Conservation (phyloP, 768 basidiomycete species). For the Tylopilus intermedius region DNA sequence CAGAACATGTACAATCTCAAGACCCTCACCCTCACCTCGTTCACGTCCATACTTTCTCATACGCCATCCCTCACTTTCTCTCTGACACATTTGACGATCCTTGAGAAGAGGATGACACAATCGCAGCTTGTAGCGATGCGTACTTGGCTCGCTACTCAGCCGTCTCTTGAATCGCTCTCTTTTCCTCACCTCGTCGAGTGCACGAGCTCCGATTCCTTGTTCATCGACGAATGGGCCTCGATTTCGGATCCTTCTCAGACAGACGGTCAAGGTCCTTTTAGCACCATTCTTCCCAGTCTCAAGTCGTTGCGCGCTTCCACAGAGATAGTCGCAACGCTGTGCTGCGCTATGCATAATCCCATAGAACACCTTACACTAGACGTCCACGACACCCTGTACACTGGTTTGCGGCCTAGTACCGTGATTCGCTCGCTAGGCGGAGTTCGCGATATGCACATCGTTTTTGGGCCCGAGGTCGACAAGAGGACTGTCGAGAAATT, state of each 20-base stretch:
- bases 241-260: neutral
- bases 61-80: slow-evolving; percentile 19
- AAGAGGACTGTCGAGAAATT: slow-evolving; percentile 32
- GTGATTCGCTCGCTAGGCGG: slow-evolving; percentile 26
- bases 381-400: slow-evolving; percentile 27
- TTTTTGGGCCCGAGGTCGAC: slow-evolving; percentile 31
- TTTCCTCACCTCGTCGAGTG: slow-evolving; percentile 25
- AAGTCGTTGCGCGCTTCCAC: slow-evolving; percentile 26
- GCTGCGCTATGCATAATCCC: slow-evolving; percentile 11
- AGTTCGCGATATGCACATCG: slow-evolving; percentile 26
- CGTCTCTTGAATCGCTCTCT: slow-evolving; percentile 24
- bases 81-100: slow-evolving; percentile 25
- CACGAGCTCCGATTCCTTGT: neutral
- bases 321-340: slow-evolving; percentile 18
- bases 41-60: slow-evolving; percentile 19
- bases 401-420: slow-evolving; percentile 25
- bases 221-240: slow-evolving; percentile 11
- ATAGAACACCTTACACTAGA: slow-evolving; percentile 22
- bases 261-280: neutral
- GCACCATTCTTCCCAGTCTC: slow-evolving; percentile 22
- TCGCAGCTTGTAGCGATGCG: slow-evolving; percentile 20
- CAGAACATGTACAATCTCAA: slow-evolving; percentile 29
- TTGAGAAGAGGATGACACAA: slow-evolving; percentile 22
- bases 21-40: slow-evolving; percentile 24
- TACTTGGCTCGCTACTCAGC: slow-evolving; percentile 23